Conservation (phyloP, 75 land plant species). For the Sequoia sempervirens region DNA sequence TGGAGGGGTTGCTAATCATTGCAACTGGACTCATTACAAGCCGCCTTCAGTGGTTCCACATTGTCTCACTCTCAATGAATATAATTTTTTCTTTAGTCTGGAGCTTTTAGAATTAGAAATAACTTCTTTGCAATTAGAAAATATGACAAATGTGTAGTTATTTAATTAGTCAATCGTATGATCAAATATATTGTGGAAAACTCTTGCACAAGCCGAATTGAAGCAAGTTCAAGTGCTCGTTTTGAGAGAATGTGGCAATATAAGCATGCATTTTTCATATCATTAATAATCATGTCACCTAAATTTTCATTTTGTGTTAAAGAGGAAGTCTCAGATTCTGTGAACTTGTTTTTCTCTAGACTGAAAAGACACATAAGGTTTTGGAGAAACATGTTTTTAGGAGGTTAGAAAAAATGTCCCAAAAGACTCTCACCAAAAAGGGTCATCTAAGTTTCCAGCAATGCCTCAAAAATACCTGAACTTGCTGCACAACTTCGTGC, state of each 20-base stretch:
- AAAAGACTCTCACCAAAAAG: constrained; percentile 1
- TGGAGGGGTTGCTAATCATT: too few relatives aligned
- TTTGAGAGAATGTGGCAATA: neutral
- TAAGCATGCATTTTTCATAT: neutral
- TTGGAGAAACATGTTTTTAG: neutral
- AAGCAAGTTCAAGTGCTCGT: neutral
- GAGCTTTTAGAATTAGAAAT: neutral
- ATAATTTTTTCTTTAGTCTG: neutral
- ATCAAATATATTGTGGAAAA: neutral
- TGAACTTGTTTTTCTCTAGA: neutral
- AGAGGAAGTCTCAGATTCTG: neutral
- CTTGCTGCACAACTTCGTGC: constrained; percentile 95
- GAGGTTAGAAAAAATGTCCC: neutral
- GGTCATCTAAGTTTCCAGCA: constrained; percentile 3
- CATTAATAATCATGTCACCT: neutral
- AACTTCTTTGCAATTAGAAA: neutral
- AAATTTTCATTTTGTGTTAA: constrained; percentile 2
- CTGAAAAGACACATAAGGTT: neutral
- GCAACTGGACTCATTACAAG: too few relatives aligned
- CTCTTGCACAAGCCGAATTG: neutral
- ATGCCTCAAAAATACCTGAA: constrained; percentile 53
- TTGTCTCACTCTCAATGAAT: too few relatives aligned
- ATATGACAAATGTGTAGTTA: neutral
- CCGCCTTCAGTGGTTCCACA: too few relatives aligned
- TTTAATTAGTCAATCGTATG: neutral